Evolutionary conservation across 2,329 filamentous ascomycete genomes (phyloP).

Genomic region (Elsinoe fawcettii): DNA sequence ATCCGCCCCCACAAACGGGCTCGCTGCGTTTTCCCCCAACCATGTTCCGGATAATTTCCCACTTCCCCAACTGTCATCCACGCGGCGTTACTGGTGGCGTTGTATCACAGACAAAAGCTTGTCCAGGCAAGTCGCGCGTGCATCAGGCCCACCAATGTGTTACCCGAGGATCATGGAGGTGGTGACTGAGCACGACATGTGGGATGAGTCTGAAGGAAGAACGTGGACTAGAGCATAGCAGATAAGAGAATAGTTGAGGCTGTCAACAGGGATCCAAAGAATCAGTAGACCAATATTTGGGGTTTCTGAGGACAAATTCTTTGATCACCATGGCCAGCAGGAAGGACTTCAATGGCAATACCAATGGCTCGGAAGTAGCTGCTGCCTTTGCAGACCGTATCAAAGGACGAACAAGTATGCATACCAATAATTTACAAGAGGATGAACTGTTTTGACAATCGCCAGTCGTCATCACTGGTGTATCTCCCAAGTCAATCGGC

Average conservation of each 20-base stretch:
- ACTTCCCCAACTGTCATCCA: slow-evolving; percentile 10
- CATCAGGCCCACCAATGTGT: neutral
- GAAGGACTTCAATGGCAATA: slow-evolving; percentile 23
- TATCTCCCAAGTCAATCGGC: slow-evolving; percentile 34
- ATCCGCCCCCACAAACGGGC: neutral
- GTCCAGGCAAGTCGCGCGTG: neutral
- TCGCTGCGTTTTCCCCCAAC: neutral
- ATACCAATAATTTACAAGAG: neutral
- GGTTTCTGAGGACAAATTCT: neutral
- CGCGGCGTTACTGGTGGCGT: neutral
- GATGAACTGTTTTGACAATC: neutral
- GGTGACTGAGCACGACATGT: neutral
- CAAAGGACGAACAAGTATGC: slow-evolving; percentile 27
- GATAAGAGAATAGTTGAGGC: too few species aligned
- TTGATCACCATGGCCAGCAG: slow-evolving; percentile 19
- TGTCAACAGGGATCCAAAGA: too few species aligned
- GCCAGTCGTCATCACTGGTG: slow-evolving; percentile 29
- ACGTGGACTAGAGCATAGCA: too few species aligned
- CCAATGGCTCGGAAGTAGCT: slow-evolving; percentile 28
- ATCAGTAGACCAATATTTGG: too few species aligned
- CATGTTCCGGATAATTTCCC: neutral
- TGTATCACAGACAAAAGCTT: neutral
- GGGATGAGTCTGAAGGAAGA: neutral
- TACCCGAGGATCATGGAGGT: neutral
- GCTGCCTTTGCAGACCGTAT: slow-evolving; percentile 26